Percentiles rank a stretch among this genome's conserved stretches.
Conservation (phyloP, 169 alveolate species). For the Plasmodium relictum region DNA sequence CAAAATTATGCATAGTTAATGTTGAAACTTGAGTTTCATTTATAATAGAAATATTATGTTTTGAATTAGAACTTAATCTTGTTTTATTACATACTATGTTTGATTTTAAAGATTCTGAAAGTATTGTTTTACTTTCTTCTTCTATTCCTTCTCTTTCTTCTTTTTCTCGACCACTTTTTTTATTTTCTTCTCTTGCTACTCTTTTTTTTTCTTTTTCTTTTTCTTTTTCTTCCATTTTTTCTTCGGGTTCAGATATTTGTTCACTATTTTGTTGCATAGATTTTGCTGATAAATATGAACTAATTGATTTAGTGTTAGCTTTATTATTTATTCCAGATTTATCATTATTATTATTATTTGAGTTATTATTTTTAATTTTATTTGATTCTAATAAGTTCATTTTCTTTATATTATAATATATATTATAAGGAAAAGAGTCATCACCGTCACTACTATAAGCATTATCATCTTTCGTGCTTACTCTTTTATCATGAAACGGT, state of each 20-base stretch:
- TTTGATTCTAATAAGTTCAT: constrained; percentile 24
- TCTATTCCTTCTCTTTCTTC: background rate
- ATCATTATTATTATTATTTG: background rate
- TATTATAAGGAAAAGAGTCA: constrained; percentile 18
- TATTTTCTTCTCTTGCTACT: background rate
- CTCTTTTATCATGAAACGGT: constrained; percentile 20
- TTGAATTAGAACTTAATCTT: constrained; percentile 1
- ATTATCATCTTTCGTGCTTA: background rate
- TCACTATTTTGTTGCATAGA: background rate
- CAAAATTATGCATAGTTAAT: constrained; percentile 29
- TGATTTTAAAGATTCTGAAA: constrained; percentile 13
- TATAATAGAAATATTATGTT: background rate
- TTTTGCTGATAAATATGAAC: background rate
- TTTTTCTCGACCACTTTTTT: constrained; percentile 6
- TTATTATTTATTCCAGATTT: background rate
- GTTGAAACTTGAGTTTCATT: constrained; percentile 13
- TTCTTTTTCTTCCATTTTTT: constrained; percentile 17
- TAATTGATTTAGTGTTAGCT: background rate
- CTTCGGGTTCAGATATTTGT: background rate
- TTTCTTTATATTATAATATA: constrained; percentile 37
- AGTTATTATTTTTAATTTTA: background rate
- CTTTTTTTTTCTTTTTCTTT: constrained; percentile 13
- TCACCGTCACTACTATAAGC: constrained; percentile 17
- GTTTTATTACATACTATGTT: constrained; percentile 16
- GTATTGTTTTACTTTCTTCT: constrained; percentile 8